Evolutionary conservation across 1,139 yeast genomes (phyloP).

Genomic region (Fermentozyma sake): DNA sequence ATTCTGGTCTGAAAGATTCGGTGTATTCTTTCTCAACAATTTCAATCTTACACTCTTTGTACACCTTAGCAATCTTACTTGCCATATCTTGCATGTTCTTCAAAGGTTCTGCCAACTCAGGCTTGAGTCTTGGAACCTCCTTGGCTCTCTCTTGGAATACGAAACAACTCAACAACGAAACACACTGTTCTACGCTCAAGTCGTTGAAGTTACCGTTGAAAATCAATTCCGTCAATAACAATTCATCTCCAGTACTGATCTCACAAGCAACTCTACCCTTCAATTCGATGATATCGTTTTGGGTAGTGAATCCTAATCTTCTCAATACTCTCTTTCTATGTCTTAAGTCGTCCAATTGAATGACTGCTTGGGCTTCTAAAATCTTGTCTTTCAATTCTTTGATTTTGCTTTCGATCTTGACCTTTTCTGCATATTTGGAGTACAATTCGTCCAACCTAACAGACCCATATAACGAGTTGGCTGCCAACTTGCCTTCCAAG

Average conservation of each 20-base stretch:
- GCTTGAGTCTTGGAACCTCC: conserved; percentile 78
- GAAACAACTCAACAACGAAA: conserved; percentile 87
- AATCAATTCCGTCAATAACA: conserved; percentile 81
- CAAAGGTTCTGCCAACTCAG: conserved; percentile 86
- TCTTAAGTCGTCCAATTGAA: conserved; percentile 89
- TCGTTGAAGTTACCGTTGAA: conserved; percentile 94
- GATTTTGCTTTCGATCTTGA: conserved; percentile 56
- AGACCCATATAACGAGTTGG: conserved; percentile 69
- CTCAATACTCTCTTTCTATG: conserved; percentile 90
- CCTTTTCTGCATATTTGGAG: conserved; percentile 60
- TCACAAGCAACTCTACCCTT: conserved; percentile 97
- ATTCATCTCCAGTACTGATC: conserved; percentile 91
- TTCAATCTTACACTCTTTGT: conserved; percentile 85
- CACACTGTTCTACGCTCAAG: conserved; percentile 82
- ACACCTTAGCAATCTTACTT: conserved; percentile 78
- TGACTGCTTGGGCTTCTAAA: conserved; percentile 80
- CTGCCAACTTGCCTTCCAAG: conserved; percentile 63
- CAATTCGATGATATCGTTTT: conserved; percentile 81
- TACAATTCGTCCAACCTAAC: conserved; percentile 60
- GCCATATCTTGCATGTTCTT: conserved; percentile 89
- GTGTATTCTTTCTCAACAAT: conserved; percentile 87
- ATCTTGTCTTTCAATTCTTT: conserved; percentile 61
- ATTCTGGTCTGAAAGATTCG: conserved; percentile 82
- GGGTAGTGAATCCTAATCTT: conserved; percentile 74
- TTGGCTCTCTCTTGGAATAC: conserved; percentile 95